Percentiles rank a stretch among this genome's conserved stretches.
Conservation (phyloP, 2,329 filamentous ascomycete genomes). For the Trichoderma gracile region DNA sequence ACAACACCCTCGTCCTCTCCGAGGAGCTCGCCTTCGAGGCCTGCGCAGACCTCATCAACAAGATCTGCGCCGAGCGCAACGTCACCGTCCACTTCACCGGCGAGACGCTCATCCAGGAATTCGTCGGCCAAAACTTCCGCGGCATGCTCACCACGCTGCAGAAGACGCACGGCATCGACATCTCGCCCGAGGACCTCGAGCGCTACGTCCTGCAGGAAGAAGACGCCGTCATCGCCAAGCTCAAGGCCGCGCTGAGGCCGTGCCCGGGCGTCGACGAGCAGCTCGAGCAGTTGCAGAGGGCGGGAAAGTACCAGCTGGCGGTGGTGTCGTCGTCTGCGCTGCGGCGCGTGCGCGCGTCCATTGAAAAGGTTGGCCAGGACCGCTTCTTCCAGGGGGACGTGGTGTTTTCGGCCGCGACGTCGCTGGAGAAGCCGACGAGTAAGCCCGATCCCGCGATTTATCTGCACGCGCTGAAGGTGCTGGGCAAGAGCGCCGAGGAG, state of each 20-base stretch:
- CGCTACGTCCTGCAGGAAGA: conserved; percentile 75
- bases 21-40: conserved; percentile 90
- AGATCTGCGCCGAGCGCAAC: conserved; percentile 70
- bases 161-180: conserved; percentile 71
- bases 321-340: conserved; percentile 82
- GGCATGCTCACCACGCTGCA: conserved; percentile 82
- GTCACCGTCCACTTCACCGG: conserved; percentile 72
- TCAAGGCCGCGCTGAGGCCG: conserved; percentile 65
- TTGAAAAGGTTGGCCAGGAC: conserved; percentile 77
- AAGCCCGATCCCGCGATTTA: conserved; percentile 94
- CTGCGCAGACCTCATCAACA: conserved; percentile 84
- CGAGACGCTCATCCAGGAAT: conserved; percentile 76
- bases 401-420: conserved; percentile 81
- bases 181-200: conserved; percentile 69
- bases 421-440: conserved; percentile 74
- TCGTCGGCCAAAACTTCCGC: conserved; percentile 92
- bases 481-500: conserved; percentile 71
- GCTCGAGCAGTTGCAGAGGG: conserved; percentile 62
- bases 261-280: conserved; percentile 69
- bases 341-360: conserved; percentile 72
- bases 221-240: conserved; percentile 79
- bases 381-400: conserved; percentile 75
- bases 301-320: conserved; percentile 68
- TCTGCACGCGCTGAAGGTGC: conserved; percentile 70
- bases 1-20: conserved; percentile 93